Percentiles rank a stretch among this genome's conserved stretches.
These are phyloP conservation scores for Limnanthes douglasii DNA, from an alignment of 345 rosid species.

Conservation along the genomic window DNA sequence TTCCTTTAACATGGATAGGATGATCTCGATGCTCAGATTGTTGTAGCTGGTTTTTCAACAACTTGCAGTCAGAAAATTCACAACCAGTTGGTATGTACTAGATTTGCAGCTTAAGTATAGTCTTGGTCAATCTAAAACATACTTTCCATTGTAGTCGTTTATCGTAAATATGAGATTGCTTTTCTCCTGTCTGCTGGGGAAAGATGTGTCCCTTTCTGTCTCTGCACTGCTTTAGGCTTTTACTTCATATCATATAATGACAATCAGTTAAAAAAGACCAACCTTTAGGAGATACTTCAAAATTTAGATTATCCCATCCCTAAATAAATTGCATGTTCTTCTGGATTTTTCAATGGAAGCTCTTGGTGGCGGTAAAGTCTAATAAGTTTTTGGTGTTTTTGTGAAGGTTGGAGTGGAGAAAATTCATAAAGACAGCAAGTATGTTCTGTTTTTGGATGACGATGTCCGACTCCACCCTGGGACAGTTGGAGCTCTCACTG, in stretches of 20 bases:
- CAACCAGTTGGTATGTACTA: conserved; percentile 55
- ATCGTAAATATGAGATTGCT: no score
- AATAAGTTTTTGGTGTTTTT: conserved; percentile 1
- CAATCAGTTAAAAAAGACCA: no score
- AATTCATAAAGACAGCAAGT: conserved; percentile 53
- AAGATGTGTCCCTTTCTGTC: conserved; percentile 5
- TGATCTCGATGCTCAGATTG: conserved; percentile 36
- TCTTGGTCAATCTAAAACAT: no score
- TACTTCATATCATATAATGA: no score
- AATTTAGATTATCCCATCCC: no score
- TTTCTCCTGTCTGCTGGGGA: not conserved
- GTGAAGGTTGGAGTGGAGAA: conserved; percentile 58
- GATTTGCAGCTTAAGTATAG: conserved; percentile 4
- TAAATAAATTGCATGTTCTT: no score
- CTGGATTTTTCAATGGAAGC: no score
- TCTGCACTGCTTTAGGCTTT: conserved; percentile 1
- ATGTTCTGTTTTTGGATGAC: conserved; percentile 65
- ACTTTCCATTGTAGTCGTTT: no score
- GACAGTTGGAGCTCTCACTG: conserved; percentile 56
- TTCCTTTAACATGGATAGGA: conserved; percentile 28
- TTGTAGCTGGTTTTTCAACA: conserved; percentile 60
- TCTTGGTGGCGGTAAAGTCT: conserved; percentile 4
- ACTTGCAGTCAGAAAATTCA: conserved; percentile 79
- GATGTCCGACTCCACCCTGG: conserved; percentile 81
- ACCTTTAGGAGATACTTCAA: no score